These are phyloP conservation scores for Neobulgaria alba DNA, from an alignment of 2,329 filamentous ascomycete genomes.

Conservation along the genomic window DNA sequence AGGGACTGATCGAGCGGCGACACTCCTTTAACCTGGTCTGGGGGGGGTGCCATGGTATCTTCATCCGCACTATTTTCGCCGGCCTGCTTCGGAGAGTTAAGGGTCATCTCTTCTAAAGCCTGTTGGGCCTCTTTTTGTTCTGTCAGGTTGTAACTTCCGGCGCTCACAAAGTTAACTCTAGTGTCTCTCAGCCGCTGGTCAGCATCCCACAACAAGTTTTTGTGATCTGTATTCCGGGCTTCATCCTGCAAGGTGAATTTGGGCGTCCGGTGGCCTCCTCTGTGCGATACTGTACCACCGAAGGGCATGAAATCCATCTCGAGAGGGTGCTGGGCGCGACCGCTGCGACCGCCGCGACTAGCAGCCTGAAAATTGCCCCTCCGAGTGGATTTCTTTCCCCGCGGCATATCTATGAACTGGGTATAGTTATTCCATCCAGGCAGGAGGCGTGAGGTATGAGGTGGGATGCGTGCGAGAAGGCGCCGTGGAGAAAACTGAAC, in stretches of 20 bases:
- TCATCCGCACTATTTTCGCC: neutral
- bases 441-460: too few species aligned
- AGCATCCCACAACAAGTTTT: constrained; percentile 37
- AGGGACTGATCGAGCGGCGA: too few species aligned
- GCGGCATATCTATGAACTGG: too few species aligned
- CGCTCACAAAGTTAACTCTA: constrained; percentile 51
- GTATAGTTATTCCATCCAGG: too few species aligned
- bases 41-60: too few species aligned
- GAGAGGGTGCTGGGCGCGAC: neutral
- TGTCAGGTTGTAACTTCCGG: constrained; percentile 37
- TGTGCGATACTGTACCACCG: constrained; percentile 1
- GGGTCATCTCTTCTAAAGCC: constrained; percentile 21
- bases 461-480: too few species aligned
- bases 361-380: constrained; percentile 11
- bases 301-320: constrained; percentile 18
- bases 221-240: constrained; percentile 46
- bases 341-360: constrained; percentile 7
- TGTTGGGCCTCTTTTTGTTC: constrained; percentile 21
- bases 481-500: too few species aligned
- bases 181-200: constrained; percentile 45
- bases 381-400: constrained; percentile 12
- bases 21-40: too few species aligned
- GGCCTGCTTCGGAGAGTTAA: constrained; percentile 7
- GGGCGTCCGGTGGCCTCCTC: constrained; percentile 9
- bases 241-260: constrained; percentile 42